These are phyloP conservation scores for Bryoglossum gracile DNA, from an alignment of 495 filamentous ascomycete species.

Conservation along the genomic window DNA sequence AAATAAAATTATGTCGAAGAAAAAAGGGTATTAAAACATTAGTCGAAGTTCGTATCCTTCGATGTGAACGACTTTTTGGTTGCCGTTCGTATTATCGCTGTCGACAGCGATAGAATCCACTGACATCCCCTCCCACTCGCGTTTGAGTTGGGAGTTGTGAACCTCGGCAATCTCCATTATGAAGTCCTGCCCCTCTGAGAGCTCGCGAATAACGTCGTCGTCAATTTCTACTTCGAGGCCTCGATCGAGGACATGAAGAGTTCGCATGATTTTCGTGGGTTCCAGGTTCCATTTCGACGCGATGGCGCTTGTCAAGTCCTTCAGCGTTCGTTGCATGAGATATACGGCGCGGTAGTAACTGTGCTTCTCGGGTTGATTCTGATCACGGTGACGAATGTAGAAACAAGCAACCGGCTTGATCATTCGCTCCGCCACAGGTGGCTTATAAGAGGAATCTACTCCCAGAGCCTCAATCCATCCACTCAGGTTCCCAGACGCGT, in stretches of 20 bases:
- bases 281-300: conserved; percentile 76
- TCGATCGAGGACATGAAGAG: conserved; percentile 59
- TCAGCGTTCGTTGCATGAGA: conserved; percentile 63
- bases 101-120: conserved; percentile 35
- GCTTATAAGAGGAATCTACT: conserved; percentile 77
- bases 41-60: conserved; percentile 41
- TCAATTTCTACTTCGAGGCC: conserved; percentile 82
- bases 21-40: conserved; percentile 33
- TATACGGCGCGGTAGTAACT: conserved; percentile 84
- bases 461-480: conserved; percentile 90
- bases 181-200: conserved; percentile 91
- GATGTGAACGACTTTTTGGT: conserved; percentile 29
- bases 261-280: conserved; percentile 55
- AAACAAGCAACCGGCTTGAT: conserved; percentile 79
- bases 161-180: conserved; percentile 42
- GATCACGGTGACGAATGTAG: conserved; percentile 62
- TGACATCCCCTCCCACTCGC: conserved; percentile 49
- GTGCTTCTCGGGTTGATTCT: conserved; percentile 42
- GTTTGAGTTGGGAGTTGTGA: conserved; percentile 31
- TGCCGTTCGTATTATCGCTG: conserved; percentile 32
- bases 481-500: conserved; percentile 49
- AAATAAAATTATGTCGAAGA: conserved; percentile 3
- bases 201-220: conserved; percentile 79
- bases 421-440: conserved; percentile 58
- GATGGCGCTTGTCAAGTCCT: conserved; percentile 62